Evolutionary conservation across 768 basidiomycete species (phyloP), one percentile per base, ranked within the genome.

Genomic region (Clavaria fumosa): DNA sequence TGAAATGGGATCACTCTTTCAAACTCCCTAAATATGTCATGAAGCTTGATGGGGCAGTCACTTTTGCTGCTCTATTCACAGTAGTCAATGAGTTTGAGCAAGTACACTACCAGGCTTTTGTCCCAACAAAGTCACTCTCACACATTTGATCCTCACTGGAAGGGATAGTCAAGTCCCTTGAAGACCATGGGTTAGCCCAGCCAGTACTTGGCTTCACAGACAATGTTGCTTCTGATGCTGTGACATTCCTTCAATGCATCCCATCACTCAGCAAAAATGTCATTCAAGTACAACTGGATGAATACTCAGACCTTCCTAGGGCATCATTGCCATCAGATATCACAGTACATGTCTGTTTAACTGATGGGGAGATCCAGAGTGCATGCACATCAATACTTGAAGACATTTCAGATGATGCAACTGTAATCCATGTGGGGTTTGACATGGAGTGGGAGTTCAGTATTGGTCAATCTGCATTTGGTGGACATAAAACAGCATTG

Each of bases 401-500:
- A 28, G 10, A 9, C 14, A 14, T 37, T 15, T 3, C 28, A 7
- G 10, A 14, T 27, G 40, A 34, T 43, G 41, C 42, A n/a, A 34
- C 9, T n/a, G 36, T 26, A 20, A 22, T 45, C 23, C 37, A 42
- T 24, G 26, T 45, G 42, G 44, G 44, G 7, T 45, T 45, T 45
- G 44, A 45, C 35, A 45, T 43, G 41, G 44, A 45, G 23, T 45
- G 44, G 44, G 44, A 45, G 19, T 45, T 43, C 35, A 42, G 28
- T 21, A 33, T 36, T 42, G 41, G 34, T 12, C 19, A 15, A 10
- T 27, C 31, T 14, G 35, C 17, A 15, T 14, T 37, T 34, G 44
- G 44, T 3, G 23, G 41, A 27, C 40, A 42, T 19, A 45, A 43
- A 28, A 45, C 44, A 28, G 44, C 44, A 38, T 30, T 45, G 14